Conservation (phyloP, 2,329 filamentous ascomycete species). For the Sphaerulina populicola region DNA sequence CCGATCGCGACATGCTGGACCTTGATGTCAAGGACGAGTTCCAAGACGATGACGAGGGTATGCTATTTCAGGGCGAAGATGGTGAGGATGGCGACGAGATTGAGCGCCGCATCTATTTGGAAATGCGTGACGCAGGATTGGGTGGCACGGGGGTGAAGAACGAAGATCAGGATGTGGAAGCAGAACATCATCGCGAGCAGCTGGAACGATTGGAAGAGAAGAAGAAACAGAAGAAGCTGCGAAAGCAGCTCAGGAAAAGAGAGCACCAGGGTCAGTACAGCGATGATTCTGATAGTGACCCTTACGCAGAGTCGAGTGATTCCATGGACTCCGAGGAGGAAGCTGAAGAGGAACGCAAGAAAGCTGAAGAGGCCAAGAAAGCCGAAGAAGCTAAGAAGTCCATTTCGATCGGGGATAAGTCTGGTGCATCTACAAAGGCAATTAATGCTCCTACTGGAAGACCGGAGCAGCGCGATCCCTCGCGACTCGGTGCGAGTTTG, state of each 20-base stretch:
- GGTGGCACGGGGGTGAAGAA: slow-evolving; percentile 51
- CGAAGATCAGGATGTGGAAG: slow-evolving; percentile 45
- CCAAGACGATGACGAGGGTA: slow-evolving; percentile 77
- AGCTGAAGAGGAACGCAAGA: slow-evolving; percentile 50
- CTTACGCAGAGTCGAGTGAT: slow-evolving; percentile 41
- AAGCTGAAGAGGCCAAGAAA: slow-evolving; percentile 40
- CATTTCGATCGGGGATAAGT: slow-evolving; percentile 41
- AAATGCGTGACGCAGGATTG: slow-evolving; percentile 79
- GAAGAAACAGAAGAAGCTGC: slow-evolving; percentile 64
- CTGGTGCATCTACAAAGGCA: slow-evolving; percentile 60
- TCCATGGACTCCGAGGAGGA: slow-evolving; percentile 56
- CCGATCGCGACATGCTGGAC: slow-evolving; percentile 58
- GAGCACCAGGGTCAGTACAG: slow-evolving; percentile 85
- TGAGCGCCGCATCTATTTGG: slow-evolving; percentile 58
- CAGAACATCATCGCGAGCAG: slow-evolving; percentile 53
- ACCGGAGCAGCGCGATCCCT: slow-evolving; percentile 44
- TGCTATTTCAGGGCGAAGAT: slow-evolving; percentile 71
- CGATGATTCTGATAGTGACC: slow-evolving; percentile 50
- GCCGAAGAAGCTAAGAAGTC: slow-evolving; percentile 42
- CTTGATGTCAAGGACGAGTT: slow-evolving; percentile 63
- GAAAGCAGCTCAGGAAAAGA: slow-evolving; percentile 72
- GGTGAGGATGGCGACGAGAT: slow-evolving; percentile 61
- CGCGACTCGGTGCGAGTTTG: slow-evolving; percentile 48
- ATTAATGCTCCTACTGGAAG: slow-evolving; percentile 57
- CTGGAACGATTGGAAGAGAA: slow-evolving; percentile 63